Base-by-base conservation (phyloP, 2,329 filamentous ascomycete species). In the Nemania bipapillata region DNA sequence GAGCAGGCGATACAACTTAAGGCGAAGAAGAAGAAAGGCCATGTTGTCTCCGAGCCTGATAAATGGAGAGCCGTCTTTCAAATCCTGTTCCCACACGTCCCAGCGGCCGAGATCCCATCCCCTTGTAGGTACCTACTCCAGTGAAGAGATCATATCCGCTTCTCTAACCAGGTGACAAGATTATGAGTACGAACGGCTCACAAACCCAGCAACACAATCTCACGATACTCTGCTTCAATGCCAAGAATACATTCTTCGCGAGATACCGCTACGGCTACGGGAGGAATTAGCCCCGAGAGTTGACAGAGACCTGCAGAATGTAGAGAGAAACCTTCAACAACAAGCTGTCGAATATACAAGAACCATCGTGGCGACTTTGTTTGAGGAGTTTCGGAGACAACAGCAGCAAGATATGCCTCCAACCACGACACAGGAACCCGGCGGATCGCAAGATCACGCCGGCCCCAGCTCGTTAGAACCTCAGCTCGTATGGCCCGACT, bases 11-110 rank as follows among this genome's bases (percentile, higher is more conserved):
- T 8, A 20, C 63, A 65, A 26, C 61, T 71, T 6, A 62, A 20
- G 59, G 65, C 63, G n/a, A 66, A 63, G 15, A 71, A 71, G 45
- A 69, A 63, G 28, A 58, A 56, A 28, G 40, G 22, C 12, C 37
- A 40, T 11, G n/a, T 42, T 42, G 30, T 62, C 12, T 59, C 65
- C 26, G 68, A 69, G 32, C 17, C 47, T n/a, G 68, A 70, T 37
- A 72, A 67, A 64, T 71, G 60, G 69, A 58, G 56, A 28, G 52
- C 50, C 12, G 47, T 67, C 8, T 67, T 67, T 63, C 56, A 53
- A 24, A 69, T 71, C 9, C 22, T 69, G 26, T 70, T 71, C 30
- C 62, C 64, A 8, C 53, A 70, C 54, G 50, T 70, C 28, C n/a
- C 22, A n/a, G n/a, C 15, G 3, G 64, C 65, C 12, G 12, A 61